Conservation (phyloP, 2,329 filamentous ascomycete genomes). For the Helotiales sp. region DNA sequence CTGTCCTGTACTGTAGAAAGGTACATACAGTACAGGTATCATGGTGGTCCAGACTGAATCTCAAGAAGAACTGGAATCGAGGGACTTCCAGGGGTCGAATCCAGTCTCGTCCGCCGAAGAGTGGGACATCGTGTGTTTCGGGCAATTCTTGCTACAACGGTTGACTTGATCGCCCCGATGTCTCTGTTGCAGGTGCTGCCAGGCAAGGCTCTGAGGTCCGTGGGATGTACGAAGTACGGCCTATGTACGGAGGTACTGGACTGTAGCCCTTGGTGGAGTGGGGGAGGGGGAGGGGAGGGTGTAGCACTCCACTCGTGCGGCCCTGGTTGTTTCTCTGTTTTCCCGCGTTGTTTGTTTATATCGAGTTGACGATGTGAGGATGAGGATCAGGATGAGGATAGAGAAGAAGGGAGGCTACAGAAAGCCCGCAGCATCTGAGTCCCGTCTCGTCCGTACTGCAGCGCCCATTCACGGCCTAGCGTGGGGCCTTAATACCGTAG, state of each 20-base stretch:
- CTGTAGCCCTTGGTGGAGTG: not conserved
- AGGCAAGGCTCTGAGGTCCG: not conserved
- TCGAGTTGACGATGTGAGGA: too few relatives aligned
- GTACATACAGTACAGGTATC: not conserved
- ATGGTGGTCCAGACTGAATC: not conserved
- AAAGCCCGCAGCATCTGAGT: too few relatives aligned
- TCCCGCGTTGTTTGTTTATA: not conserved
- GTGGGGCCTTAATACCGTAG: not conserved
- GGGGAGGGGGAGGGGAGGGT: not conserved
- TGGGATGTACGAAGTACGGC: too few relatives aligned
- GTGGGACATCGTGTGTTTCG: slow-evolving; percentile 22
- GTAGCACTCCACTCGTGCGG: too few relatives aligned
- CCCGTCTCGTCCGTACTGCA: not conserved
- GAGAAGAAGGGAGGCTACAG: too few relatives aligned
- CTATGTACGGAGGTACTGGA: too few relatives aligned
- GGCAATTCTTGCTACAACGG: not conserved
- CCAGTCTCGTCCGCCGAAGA: not conserved
- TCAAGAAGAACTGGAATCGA: not conserved
- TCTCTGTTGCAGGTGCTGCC: too few relatives aligned
- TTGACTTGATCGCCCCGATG: not conserved
- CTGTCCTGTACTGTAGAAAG: too few relatives aligned
- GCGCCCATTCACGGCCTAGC: not conserved
- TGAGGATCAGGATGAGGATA: too few relatives aligned
- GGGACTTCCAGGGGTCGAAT: not conserved
- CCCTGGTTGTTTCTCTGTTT: not conserved